Evolutionary conservation across 148 eudicot genomes (phyloP).

Genomic region (Bassia scoparia): DNA sequence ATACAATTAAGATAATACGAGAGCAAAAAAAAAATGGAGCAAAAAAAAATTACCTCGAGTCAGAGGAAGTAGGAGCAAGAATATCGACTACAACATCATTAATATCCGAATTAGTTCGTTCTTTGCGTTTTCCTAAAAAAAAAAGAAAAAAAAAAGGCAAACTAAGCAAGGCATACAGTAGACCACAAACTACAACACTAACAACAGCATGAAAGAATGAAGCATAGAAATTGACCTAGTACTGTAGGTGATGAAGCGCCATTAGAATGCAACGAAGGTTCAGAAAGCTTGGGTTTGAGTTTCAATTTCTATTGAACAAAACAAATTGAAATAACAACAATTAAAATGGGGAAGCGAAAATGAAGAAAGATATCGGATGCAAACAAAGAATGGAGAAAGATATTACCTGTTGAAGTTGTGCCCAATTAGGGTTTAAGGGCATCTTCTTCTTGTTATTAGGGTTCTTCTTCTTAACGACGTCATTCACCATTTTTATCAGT

Average conservation of each 20-base stretch:
- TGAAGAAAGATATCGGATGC: not conserved
- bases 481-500: conserved; percentile 27
- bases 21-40: not conserved
- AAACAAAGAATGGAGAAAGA: not conserved
- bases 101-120: conserved; percentile 35
- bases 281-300: conserved; percentile 26
- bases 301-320: conserved; percentile 49
- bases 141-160: conserved; percentile 11
- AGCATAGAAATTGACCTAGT: conserved; percentile 35
- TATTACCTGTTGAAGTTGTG: conserved; percentile 50
- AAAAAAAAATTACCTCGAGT: conserved; percentile 44
- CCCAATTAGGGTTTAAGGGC: conserved; percentile 74
- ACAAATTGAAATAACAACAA: not conserved
- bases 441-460: conserved; percentile 33
- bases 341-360: not conserved
- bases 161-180: not conserved
- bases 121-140: conserved; percentile 68
- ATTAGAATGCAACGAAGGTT: conserved; percentile 19
- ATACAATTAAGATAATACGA: not conserved
- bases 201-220: not conserved
- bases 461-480: conserved; percentile 22
- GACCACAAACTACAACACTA: not conserved
- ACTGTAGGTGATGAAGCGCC: conserved; percentile 21
- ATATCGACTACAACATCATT: conserved; percentile 36
- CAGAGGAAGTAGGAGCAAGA: conserved; percentile 60